These are phyloP conservation scores for Francoa sonchifolia DNA, from an alignment of 441 rosid genomes.

Conservation along the genomic window DNA sequence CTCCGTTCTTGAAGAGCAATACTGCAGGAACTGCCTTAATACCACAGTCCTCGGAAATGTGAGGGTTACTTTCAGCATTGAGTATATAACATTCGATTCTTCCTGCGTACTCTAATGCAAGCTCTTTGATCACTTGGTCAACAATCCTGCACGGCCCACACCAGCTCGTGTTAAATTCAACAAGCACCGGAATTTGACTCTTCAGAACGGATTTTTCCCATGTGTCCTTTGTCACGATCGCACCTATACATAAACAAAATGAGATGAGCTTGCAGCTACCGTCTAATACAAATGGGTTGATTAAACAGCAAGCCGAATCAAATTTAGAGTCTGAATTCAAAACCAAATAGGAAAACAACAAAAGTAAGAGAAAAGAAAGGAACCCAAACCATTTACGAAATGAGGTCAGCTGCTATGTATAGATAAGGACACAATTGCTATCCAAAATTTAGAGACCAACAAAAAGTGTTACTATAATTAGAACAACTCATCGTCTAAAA, in stretches of 20 bases:
- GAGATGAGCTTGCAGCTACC: background rate
- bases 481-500: too few relatives aligned
- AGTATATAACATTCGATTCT: constrained; percentile 54
- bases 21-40: constrained; percentile 86
- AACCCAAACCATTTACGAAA: too few relatives aligned
- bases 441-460: too few relatives aligned
- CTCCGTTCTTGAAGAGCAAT: constrained; percentile 71
- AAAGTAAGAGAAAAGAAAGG: too few relatives aligned
- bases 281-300: background rate
- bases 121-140: constrained; percentile 71
- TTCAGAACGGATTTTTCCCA: constrained; percentile 54
- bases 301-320: too few relatives aligned
- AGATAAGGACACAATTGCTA: too few relatives aligned
- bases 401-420: too few relatives aligned
- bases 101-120: constrained; percentile 65
- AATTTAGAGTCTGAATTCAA: too few relatives aligned
- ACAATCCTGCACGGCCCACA: constrained; percentile 97
- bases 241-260: constrained; percentile 27
- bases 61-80: constrained; percentile 52
- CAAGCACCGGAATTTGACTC: constrained; percentile 64
- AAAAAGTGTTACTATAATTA: too few relatives aligned
- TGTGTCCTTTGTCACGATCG: constrained; percentile 35
- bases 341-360: too few relatives aligned
- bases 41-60: constrained; percentile 58
- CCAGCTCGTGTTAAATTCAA: constrained; percentile 87